These are phyloP conservation scores for Amyloporia xantha DNA, from an alignment of 768 basidiomycete species.

Conservation along the genomic window DNA sequence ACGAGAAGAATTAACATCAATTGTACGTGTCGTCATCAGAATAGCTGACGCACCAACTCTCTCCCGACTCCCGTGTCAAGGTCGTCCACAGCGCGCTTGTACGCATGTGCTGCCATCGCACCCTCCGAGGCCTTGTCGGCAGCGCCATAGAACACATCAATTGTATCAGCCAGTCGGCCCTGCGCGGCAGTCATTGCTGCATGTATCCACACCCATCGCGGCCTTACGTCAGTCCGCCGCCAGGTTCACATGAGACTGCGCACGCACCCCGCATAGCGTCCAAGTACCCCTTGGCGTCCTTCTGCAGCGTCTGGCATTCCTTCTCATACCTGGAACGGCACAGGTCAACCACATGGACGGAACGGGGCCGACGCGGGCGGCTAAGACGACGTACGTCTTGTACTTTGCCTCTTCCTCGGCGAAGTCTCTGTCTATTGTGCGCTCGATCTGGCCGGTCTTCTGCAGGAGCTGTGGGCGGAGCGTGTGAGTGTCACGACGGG, in stretches of 20 bases:
- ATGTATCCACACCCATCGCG: too few species aligned
- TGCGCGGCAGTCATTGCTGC: conserved; percentile 94
- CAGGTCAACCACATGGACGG: too few species aligned
- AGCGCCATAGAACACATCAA: conserved; percentile 87
- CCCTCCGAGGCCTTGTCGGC: conserved; percentile 81
- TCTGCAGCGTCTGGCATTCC: conserved; percentile 88
- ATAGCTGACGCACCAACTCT: conserved; percentile 62
- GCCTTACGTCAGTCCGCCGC: not conserved
- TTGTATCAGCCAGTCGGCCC: conserved; percentile 84
- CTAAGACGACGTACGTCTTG: conserved; percentile 58
- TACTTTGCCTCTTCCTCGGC: conserved; percentile 88
- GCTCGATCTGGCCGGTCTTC: conserved; percentile 97
- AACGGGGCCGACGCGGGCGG: too few species aligned
- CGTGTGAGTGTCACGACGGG: conserved; percentile 1
- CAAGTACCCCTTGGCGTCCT: conserved; percentile 90
- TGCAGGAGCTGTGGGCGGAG: conserved; percentile 64
- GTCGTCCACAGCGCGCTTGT: conserved; percentile 92
- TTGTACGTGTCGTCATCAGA: not conserved
- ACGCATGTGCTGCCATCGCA: conserved; percentile 95
- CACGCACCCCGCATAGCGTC: conserved; percentile 87
- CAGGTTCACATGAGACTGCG: not conserved
- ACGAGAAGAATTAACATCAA: not conserved
- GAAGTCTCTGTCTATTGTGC: conserved; percentile 92
- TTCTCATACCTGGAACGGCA: conserved; percentile 80
- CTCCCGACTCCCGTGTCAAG: conserved; percentile 78